Conservation (phyloP, 192 early-diverging fungal species). For the Backusella westeae region DNA sequence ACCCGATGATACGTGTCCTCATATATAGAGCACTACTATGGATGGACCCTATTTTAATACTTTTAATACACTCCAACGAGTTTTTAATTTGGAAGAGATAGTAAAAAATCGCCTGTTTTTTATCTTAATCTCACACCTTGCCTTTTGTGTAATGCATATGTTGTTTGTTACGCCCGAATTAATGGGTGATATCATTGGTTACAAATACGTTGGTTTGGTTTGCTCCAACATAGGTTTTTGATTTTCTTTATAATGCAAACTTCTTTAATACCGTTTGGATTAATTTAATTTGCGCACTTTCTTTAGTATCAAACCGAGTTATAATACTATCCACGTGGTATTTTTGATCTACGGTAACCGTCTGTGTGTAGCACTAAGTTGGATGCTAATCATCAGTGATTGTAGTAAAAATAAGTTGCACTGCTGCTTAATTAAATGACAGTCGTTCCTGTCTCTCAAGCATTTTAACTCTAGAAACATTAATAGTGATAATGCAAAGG, state of each 20-base stretch:
- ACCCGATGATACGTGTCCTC: neutral
- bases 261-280: neutral
- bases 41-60: neutral
- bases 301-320: neutral
- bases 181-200: no score
- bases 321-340: neutral
- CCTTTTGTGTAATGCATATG: neutral
- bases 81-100: no score
- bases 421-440: neutral
- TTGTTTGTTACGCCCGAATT: no score
- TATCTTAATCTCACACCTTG: neutral
- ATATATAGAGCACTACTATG: neutral
- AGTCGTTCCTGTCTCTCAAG: neutral
- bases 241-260: no score
- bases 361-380: neutral
- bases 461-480: neutral
- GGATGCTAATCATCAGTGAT: neutral
- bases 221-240: no score
- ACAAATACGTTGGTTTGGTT: no score
- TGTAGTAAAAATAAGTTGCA: no score
- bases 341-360: neutral
- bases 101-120: no score
- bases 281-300: neutral
- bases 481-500: neutral
- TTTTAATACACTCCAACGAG: no score